These are phyloP conservation scores for Cercospora nicotianae DNA, from an alignment of 2,329 filamentous ascomycete species.

Conservation along the genomic window DNA sequence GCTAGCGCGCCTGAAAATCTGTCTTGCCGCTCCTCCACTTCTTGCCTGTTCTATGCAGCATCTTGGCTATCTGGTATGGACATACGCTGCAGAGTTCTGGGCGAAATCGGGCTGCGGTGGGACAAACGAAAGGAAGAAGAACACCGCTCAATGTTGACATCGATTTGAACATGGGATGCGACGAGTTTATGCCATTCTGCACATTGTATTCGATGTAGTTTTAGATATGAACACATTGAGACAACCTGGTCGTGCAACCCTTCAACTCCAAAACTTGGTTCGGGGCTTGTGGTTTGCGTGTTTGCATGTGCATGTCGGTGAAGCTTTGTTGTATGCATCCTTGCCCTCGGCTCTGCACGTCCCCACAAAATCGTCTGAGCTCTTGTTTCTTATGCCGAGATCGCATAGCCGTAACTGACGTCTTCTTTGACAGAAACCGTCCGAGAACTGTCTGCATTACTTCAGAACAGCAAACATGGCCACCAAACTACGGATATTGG, in stretches of 20 bases:
- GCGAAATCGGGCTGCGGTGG: conserved; percentile 15
- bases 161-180: conserved; percentile 24
- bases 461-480: conserved; percentile 34
- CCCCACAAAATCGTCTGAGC: conserved; percentile 5
- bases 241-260: conserved; percentile 6
- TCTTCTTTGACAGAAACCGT: conserved; percentile 8
- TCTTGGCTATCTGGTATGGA: conserved; percentile 30
- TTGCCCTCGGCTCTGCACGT: conserved; percentile 15
- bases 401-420: conserved; percentile 18
- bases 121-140: conserved; percentile 23
- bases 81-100: conserved; percentile 22
- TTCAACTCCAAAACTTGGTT: background rate
- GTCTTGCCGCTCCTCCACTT: conserved; percentile 19
- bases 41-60: conserved; percentile 18
- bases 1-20: conserved; percentile 10
- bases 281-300: background rate
- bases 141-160: conserved; percentile 23
- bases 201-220: conserved; percentile 33
- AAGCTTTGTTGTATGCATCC: background rate
- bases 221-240: conserved; percentile 23
- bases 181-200: conserved; percentile 25
- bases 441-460: background rate
- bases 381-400: conserved; percentile 15
- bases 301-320: conserved; percentile 7
- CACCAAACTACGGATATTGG: conserved; percentile 55